These are phyloP conservation scores for Bruguiera gymnorhiza DNA, from an alignment of 345 rosid species.

Conservation along the genomic window DNA sequence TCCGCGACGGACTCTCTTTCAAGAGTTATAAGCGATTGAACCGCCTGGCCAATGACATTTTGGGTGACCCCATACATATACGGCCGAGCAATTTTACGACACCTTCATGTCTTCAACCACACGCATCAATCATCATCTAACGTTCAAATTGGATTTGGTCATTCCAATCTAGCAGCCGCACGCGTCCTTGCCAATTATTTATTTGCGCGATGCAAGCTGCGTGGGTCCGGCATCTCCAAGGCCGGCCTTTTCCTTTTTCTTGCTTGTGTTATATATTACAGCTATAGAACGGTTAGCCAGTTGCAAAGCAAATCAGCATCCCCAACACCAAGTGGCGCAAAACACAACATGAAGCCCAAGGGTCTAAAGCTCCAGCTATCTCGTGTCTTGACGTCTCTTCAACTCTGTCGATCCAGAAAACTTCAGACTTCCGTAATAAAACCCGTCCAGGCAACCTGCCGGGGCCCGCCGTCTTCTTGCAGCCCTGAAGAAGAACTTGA, in stretches of 20 bases:
- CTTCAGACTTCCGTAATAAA: constrained; percentile 14
- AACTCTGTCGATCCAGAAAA: constrained; percentile 39
- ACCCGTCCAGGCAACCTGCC: constrained; percentile 14
- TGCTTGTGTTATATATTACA: too few species aligned
- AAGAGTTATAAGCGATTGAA: too few species aligned
- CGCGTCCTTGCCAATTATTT: not conserved
- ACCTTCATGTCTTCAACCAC: constrained; percentile 9
- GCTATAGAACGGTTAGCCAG: too few species aligned
- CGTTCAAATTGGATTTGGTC: constrained; percentile 31
- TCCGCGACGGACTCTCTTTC: too few species aligned
- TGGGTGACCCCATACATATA: too few species aligned
- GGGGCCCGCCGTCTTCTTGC: constrained; percentile 17
- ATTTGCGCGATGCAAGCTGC: not conserved
- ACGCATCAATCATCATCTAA: not conserved
- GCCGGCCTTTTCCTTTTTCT: constrained; percentile 22
- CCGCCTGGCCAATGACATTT: too few species aligned
- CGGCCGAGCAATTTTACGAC: constrained; percentile 12
- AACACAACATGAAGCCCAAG: constrained; percentile 27
- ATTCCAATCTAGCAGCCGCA: not conserved
- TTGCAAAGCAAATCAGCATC: too few species aligned
- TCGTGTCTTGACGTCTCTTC: constrained; percentile 36
- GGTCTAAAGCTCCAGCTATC: constrained; percentile 41
- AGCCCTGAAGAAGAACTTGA: constrained; percentile 21
- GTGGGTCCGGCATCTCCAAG: not conserved
- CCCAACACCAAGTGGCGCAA: not conserved